These are phyloP conservation scores for Skeletonema marinoi DNA, from an alignment of 108 stramenopile species.

Conservation along the genomic window DNA sequence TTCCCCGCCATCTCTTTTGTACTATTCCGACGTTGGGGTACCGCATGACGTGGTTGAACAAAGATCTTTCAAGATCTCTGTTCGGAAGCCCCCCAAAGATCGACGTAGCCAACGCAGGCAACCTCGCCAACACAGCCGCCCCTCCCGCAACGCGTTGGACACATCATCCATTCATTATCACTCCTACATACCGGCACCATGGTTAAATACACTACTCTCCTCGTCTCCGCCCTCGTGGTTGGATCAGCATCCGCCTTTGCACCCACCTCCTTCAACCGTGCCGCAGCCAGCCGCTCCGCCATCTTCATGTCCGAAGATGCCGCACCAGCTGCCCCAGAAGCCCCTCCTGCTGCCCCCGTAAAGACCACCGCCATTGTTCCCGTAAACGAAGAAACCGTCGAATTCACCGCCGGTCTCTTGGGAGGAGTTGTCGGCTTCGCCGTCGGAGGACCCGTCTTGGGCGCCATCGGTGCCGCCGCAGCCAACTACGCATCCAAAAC, in stretches of 20 bases:
- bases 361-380: slow-evolving; percentile 66
- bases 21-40: no score
- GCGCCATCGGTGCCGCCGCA: slow-evolving; percentile 40
- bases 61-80: neutral
- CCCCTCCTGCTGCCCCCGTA: slow-evolving; percentile 11
- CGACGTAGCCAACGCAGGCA: neutral
- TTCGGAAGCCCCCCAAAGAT: neutral
- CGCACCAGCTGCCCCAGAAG: slow-evolving; percentile 20
- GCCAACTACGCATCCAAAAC: slow-evolving; percentile 86
- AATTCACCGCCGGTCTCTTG: slow-evolving; percentile 88
- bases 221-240: slow-evolving; percentile 34
- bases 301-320: slow-evolving; percentile 43
- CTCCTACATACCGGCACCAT: slow-evolving; percentile 14
- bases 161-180: no score
- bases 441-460: slow-evolving; percentile 56
- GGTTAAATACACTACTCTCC: slow-evolving; percentile 47
- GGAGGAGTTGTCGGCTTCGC: slow-evolving; percentile 76
- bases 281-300: neutral
- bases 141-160: neutral
- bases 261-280: slow-evolving; percentile 9
- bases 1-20: no score
- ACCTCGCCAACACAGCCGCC: neutral
- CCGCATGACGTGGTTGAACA: no score
- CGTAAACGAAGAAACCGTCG: slow-evolving; percentile 89
- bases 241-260: slow-evolving; percentile 45